These are phyloP conservation scores for Maudiozyma serrabonitensis DNA, from an alignment of 805 yeast genomes.

Conservation along the genomic window DNA sequence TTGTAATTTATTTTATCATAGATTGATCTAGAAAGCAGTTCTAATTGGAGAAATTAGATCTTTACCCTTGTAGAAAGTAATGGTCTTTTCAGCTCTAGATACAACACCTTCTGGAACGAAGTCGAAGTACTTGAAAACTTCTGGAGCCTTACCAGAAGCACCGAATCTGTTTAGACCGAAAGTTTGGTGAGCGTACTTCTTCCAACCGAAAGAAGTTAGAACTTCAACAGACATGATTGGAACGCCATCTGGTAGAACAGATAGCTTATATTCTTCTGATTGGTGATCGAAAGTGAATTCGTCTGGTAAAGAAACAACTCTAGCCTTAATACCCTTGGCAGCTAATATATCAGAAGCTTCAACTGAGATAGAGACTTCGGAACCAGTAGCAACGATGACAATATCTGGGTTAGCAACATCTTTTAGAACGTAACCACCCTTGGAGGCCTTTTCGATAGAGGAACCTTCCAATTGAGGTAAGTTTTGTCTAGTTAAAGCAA, in stretches of 20 bases:
- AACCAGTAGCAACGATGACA: conserved; percentile 84
- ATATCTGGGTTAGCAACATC: conserved; percentile 53
- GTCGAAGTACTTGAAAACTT: conserved; percentile 74
- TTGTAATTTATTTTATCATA: too few relatives aligned
- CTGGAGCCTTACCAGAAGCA: conserved; percentile 84
- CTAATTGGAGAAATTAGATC: conserved; percentile 64
- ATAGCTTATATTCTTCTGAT: conserved; percentile 65
- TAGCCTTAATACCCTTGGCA: conserved; percentile 45
- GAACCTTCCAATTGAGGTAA: conserved; percentile 92
- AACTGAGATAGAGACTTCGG: conserved; percentile 75
- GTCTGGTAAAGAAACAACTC: conserved; percentile 90
- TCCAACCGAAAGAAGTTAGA: conserved; percentile 85
- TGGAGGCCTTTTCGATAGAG: conserved; percentile 77
- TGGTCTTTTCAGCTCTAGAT: conserved; percentile 68
- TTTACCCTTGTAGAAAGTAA: conserved; percentile 75
- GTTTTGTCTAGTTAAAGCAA: conserved; percentile 79
- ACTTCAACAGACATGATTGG: conserved; percentile 94
- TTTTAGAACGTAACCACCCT: conserved; percentile 85
- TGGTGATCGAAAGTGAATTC: conserved; percentile 83
- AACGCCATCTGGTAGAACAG: conserved; percentile 88
- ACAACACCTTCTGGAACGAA: conserved; percentile 93
- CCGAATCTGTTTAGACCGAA: conserved; percentile 95
- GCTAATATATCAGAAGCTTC: conserved; percentile 70
- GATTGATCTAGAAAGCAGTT: conserved; percentile 38
- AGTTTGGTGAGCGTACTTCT: conserved; percentile 90